phyloP scores from a whole-genome alignment of 257 asterid species.

The Leptodermis oblonga region DNA sequence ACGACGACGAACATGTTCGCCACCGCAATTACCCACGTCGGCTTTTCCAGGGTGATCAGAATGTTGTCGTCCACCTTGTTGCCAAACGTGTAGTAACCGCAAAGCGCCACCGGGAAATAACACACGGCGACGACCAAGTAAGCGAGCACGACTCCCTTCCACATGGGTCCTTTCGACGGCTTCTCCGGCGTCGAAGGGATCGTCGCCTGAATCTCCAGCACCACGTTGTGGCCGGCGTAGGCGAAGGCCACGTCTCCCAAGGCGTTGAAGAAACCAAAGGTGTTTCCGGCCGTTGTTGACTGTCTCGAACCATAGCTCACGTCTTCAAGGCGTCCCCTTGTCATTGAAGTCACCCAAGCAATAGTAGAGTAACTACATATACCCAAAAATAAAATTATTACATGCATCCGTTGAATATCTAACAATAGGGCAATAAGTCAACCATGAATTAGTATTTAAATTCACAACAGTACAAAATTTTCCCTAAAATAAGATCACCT shows the following conservation, averaged over 20 bases:
- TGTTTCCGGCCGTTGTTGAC: slow-evolving; percentile 12
- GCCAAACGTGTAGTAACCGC: slow-evolving; percentile 50
- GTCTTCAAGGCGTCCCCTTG: slow-evolving; percentile 14
- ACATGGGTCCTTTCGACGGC: slow-evolving; percentile 66
- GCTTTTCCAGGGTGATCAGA: slow-evolving; percentile 40
- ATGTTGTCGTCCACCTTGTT: slow-evolving; percentile 51
- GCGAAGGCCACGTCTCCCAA: slow-evolving; percentile 67
- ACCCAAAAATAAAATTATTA: too few species aligned
- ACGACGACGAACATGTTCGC: slow-evolving; percentile 66
- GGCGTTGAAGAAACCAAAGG: slow-evolving; percentile 47
- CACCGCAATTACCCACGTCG: slow-evolving; percentile 46
- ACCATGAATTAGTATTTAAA: too few species aligned
- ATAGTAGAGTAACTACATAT: slow-evolving; percentile 41
- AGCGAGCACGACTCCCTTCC: slow-evolving; percentile 64
- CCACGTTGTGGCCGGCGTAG: slow-evolving; percentile 70
- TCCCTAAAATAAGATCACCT: too few species aligned
- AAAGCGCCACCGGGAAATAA: slow-evolving; percentile 55
- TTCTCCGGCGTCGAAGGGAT: slow-evolving; percentile 60
- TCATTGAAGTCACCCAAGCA: slow-evolving; percentile 47
- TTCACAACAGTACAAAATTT: too few species aligned
- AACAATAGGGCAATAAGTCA: too few species aligned
- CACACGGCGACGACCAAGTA: slow-evolving; percentile 50
- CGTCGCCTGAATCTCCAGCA: slow-evolving; percentile 66
- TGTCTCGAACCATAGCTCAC: slow-evolving; percentile 39
- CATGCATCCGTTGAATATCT: too few species aligned